These are phyloP conservation scores for Huntiella moniliformis DNA, from an alignment of 2,329 filamentous ascomycete genomes.

Conservation along the genomic window DNA sequence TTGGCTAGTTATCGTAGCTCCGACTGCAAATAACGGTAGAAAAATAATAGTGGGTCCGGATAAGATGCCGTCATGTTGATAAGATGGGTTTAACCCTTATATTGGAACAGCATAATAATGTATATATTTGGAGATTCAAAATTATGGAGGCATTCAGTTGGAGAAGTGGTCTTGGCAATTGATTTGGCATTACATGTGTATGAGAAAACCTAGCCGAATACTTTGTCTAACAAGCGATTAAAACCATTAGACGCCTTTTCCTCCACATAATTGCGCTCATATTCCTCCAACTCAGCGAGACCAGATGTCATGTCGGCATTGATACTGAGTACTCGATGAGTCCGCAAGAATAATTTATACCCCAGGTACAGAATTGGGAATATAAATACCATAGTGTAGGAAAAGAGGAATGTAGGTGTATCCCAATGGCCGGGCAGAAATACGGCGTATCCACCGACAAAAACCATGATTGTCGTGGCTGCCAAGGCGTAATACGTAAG, in stretches of 20 bases:
- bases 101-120: too few relatives aligned
- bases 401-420: conserved; percentile 53
- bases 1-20: too few relatives aligned
- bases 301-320: conserved; percentile 46
- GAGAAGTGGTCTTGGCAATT: too few relatives aligned
- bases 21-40: too few relatives aligned
- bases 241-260: conserved; percentile 21
- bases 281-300: conserved; percentile 48
- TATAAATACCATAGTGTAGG: conserved; percentile 55
- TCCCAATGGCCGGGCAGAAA: conserved; percentile 51
- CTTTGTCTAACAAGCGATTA: conserved; percentile 30
- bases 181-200: conserved; percentile 13
- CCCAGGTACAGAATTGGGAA: conserved; percentile 50
- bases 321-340: conserved; percentile 24
- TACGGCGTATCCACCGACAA: conserved; percentile 58
- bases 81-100: too few relatives aligned
- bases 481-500: conserved; percentile 46
- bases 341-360: conserved; percentile 54
- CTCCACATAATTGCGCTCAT: conserved; percentile 38
- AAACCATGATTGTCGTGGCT: conserved; percentile 49
- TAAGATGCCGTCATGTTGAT: too few relatives aligned
- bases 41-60: too few relatives aligned
- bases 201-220: conserved; percentile 34
- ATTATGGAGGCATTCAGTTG: too few relatives aligned
- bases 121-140: too few relatives aligned